Evolutionary conservation across 208 protist genomes (phyloP), one percentile per base, ranked within the genome.

Genomic region (Acanthamoeba rhysodes): DNA sequence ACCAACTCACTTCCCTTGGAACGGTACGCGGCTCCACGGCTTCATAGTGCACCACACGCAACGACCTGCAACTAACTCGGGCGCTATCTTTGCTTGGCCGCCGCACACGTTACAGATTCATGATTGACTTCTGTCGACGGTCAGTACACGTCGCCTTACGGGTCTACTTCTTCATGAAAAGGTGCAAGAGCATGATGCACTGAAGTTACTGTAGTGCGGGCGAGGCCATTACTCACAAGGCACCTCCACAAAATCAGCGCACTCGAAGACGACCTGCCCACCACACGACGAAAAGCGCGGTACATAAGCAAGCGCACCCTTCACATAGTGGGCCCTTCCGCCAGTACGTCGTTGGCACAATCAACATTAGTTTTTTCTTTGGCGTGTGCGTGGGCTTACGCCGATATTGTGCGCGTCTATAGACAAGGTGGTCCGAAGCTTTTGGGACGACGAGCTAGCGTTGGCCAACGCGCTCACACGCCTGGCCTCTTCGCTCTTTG

Each of bases 381-480:
- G 29, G 37, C 32, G 45, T n/a, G 29, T 85, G 37, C 32, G 41
- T 41, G 37, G 24, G 0, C 7, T 53, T 0, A 24, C 20, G 2
- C 37, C 27, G 14, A 4, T 55, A 7, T 41, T 27, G 37, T 41
- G 14, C 37, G 10, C 45, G 32, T 59, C 16, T 59, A 20, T 53
- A 90, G 82, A 90, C 24, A 45, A 29, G 27, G 48, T 68, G 10
- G 66, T 90, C 4, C 55, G 29, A 9, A 45, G 29, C n/a, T 90
- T 90, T 90, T 90, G 82, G 82, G 57, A 70, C 41, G 82, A 90
- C 55, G 82, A 90, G 82, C 57, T 90, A n/a, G 29, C 55, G 6
- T 18, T 90, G 55, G 41, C 41, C 57, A 59, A 68, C 18, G 57
- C 53, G 53, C 82, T 90, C n/a, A 90, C 82, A 24, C 55, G 82